Conservation (phyloP, 2,329 filamentous ascomycete genomes). For the Trichoderma sp. region DNA sequence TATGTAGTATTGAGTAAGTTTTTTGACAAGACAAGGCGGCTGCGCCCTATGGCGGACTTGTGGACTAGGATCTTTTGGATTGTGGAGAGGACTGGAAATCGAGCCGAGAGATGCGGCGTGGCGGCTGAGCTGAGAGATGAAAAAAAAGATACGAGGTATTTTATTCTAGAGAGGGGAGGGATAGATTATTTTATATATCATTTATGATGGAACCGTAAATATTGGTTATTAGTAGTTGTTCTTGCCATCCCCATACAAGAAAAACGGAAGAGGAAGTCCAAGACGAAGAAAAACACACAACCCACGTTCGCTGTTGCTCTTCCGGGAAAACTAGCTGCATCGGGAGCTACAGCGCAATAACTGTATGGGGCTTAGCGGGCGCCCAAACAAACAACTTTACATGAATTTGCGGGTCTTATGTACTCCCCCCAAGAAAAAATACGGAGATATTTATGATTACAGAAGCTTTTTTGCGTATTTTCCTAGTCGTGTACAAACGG, state of each 20-base stretch:
- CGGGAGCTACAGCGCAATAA: not conserved
- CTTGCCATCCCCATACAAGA: too few relatives aligned
- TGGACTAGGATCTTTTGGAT: not conserved
- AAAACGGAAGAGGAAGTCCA: not conserved
- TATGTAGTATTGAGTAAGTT: not conserved
- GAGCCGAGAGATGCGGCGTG: not conserved
- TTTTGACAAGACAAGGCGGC: not conserved
- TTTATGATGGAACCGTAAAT: not conserved
- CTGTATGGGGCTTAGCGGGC: not conserved
- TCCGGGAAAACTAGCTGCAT: not conserved
- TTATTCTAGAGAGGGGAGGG: too few relatives aligned
- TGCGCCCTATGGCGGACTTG: slow-evolving; percentile 1
- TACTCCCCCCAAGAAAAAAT: not conserved
- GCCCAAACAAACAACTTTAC: not conserved
- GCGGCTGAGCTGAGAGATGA: not conserved
- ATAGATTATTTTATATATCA: too few relatives aligned
- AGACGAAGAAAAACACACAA: not conserved
- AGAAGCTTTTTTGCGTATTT: not conserved
- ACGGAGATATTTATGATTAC: not conserved
- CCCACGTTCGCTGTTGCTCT: not conserved
- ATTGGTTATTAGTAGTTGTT: too few relatives aligned
- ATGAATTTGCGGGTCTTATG: not conserved
- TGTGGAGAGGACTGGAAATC: not conserved
- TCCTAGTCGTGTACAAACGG: not conserved
- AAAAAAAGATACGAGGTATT: not conserved